Conservation (phyloP, 2,329 filamentous ascomycete species). For the Cytospora leucostoma region DNA sequence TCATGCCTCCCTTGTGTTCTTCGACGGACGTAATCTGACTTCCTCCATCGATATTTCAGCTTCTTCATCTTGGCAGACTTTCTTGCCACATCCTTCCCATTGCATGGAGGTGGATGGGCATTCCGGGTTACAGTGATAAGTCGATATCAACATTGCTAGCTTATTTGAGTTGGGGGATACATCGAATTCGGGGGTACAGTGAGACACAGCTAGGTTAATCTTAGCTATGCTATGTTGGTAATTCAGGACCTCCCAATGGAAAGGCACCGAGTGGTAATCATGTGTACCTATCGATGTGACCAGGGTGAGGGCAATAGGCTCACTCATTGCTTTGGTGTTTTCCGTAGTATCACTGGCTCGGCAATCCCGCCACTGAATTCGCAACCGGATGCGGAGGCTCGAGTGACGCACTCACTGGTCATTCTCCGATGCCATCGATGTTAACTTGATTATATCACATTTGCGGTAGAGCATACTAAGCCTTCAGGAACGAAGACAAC, state of each 20-base stretch:
- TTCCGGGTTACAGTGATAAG: background rate
- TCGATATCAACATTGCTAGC: background rate
- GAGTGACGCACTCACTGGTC: background rate
- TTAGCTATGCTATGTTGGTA: background rate
- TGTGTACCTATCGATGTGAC: background rate
- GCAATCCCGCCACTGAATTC: background rate
- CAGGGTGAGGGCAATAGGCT: background rate
- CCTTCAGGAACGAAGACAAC: constrained; percentile 26
- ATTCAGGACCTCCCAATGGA: background rate
- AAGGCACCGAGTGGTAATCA: background rate
- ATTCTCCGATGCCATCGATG: background rate
- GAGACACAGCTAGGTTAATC: background rate
- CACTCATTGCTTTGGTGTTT: background rate
- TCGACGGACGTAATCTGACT: no score
- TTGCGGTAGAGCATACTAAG: constrained; percentile 17
- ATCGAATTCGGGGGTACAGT: background rate
- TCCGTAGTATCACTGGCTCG: background rate
- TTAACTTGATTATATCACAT: background rate
- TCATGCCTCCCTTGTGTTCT: background rate
- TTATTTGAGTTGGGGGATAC: background rate
- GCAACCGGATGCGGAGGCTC: background rate
- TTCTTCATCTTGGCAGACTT: no score
- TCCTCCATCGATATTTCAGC: no score
- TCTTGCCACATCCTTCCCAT: no score
- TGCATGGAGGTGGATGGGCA: no score